Base-by-base conservation (phyloP, 2,329 filamentous ascomycete genomes). In the Neocatenulostroma microsporum region DNA sequence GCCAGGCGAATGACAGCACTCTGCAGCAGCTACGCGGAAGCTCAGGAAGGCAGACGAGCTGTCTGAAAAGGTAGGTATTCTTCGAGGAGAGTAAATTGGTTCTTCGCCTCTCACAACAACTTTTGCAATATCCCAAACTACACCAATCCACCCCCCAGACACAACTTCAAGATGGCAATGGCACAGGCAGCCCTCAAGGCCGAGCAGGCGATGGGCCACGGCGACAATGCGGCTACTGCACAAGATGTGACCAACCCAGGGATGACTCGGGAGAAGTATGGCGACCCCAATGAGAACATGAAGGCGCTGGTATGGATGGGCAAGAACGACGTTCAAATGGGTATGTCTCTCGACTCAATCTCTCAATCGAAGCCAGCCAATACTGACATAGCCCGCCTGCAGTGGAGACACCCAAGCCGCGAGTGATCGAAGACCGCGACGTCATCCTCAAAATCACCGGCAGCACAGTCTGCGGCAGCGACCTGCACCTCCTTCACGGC, bases 251-350 rank as follows among this genome's bases (percentile, higher is more conserved):
- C 73, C 10, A 79, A 79, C 47, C 83, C 82, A n/a, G 66, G 49
- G 17, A 50, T 54, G 35, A 48, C 80, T 40, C 59, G 66, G 14
- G 57, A 55, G 21, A 67, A 67, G 45, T 68, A 68, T 55, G 74
- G 68, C 17, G 64, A 73, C 50, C 61, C 68, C 4, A 63, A 60
- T 21, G 73, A 78, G 50, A 81, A 62, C 12, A 58, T 94, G 82
- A 82, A 84, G 59, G 87, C 86, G 0, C 63, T 93, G 11, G 74
- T 74, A 2, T 94, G 86, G 86, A 77, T 82, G 61, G 82, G 83
- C 35, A 91, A 89, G 68, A 84, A 87, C 53, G 75, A 68, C 20
- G 84, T 94, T 30, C 63, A 82, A 54, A 68, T 93, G 13, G 64
- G 73, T 77, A 21, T 26, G 24, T 10, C 3, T 30, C 13, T 10